These are phyloP conservation scores for Candida ulmi DNA, from an alignment of 805 yeast species.

Conservation along the genomic window DNA sequence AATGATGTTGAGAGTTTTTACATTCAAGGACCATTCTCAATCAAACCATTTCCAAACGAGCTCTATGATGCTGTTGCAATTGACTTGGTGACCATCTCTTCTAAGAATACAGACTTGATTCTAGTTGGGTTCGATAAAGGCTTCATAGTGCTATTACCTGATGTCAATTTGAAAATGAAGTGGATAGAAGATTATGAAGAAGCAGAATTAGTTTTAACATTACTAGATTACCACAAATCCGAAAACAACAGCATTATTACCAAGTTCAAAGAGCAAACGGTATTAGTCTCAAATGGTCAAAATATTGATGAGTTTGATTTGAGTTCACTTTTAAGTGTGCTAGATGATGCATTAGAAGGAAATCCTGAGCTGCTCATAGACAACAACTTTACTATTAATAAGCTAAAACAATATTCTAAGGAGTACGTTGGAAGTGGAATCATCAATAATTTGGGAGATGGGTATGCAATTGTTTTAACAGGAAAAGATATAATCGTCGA, in stretches of 20 bases:
- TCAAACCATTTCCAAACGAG: constrained; percentile 49
- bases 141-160: constrained; percentile 25
- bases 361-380: neutral
- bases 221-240: neutral
- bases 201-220: neutral
- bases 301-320: constrained; percentile 6
- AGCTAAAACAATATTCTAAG: neutral
- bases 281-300: constrained; percentile 8
- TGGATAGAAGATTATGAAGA: constrained; percentile 20
- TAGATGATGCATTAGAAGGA: neutral
- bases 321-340: neutral
- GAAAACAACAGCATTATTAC: constrained; percentile 1
- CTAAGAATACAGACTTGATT: constrained; percentile 24
- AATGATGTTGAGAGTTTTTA: constrained; percentile 7
- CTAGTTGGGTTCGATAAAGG: constrained; percentile 23
- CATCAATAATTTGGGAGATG: constrained; percentile 5
- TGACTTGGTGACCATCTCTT: constrained; percentile 25
- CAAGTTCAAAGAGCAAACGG: neutral
- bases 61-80: constrained; percentile 42
- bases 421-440: constrained; percentile 6
- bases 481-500: neutral
- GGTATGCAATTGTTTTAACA: neutral
- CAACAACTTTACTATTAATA: too few species aligned
- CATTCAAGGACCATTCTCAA: constrained; percentile 49
- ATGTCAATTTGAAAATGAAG: constrained; percentile 30